phyloP scores from a whole-genome alignment of 176 grass and related monocot genomes.

The Eragrostis nindensis region DNA sequence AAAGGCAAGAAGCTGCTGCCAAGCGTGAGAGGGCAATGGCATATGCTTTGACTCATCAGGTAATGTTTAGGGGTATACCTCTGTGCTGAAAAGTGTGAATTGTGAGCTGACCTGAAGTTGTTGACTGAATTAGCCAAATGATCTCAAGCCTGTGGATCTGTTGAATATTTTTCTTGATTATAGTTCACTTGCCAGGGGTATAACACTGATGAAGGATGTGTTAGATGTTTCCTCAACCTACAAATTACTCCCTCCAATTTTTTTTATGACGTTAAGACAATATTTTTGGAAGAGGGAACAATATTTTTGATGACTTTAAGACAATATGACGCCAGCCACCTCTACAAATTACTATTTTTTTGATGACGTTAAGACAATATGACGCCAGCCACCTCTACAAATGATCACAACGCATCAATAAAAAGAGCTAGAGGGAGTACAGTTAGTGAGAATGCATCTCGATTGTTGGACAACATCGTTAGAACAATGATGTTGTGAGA shows the following conservation, averaged over 20 bases:
- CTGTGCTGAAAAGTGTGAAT: slow-evolving; percentile 11
- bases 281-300: no score
- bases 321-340: no score
- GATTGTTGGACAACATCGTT: background rate
- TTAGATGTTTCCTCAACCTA: slow-evolving; percentile 4
- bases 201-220: slow-evolving; percentile 7
- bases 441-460: background rate
- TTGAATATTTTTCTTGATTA: slow-evolving; percentile 28
- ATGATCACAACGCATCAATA: no score
- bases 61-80: slow-evolving; percentile 42
- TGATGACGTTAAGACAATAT: no score
- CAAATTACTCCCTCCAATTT: background rate
- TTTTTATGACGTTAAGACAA: no score
- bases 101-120: slow-evolving; percentile 14
- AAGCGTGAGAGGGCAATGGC: slow-evolving; percentile 98
- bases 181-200: background rate
- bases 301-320: no score
- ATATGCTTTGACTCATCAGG: slow-evolving; percentile 97
- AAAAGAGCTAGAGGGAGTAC: background rate
- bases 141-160: background rate
- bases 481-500: slow-evolving; percentile 1
- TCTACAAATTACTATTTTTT: no score
- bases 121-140: slow-evolving; percentile 24
- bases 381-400: no score
- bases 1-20: slow-evolving; percentile 89